Evolutionary conservation across 768 basidiomycete species (phyloP).

Genomic region (Infundibulicybe gibba): DNA sequence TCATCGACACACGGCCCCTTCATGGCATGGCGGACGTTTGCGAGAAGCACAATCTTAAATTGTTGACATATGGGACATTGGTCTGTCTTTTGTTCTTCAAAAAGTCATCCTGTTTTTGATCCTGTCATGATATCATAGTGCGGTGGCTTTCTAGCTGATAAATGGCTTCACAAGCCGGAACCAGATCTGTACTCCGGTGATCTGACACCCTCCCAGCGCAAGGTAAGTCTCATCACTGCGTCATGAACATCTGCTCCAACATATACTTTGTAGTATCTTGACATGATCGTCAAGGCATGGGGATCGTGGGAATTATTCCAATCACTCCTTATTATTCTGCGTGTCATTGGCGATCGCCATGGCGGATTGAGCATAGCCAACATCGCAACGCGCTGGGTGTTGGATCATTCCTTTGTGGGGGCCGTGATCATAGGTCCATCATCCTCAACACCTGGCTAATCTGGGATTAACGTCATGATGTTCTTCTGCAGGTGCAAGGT

Average conservation of each 20-base stretch:
- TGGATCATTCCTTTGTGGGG: conserved; percentile 74
- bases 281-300: conserved; percentile 79
- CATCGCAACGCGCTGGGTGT: conserved; percentile 78
- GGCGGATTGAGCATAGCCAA: conserved; percentile 69
- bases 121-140: conserved; percentile 44
- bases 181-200: conserved; percentile 67
- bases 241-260: too few species aligned
- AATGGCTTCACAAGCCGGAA: conserved; percentile 64
- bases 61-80: conserved; percentile 80
- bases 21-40: conserved; percentile 79
- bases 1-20: conserved; percentile 76
- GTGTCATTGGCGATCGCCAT: conserved; percentile 64
- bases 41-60: conserved; percentile 64
- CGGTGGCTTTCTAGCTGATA: conserved; percentile 78
- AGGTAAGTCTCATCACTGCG: conserved; percentile 38
- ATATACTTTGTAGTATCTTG: conserved; percentile 79
- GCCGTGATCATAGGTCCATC: conserved; percentile 74
- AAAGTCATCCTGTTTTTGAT: neutral
- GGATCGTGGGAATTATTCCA: conserved; percentile 79
- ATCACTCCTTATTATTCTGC: conserved; percentile 52
- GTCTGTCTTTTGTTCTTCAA: conserved; percentile 36
- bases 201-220: conserved; percentile 80
- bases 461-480: neutral
- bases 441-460: conserved; percentile 2
- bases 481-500: conserved; percentile 50